Conservation (phyloP, 2,329 filamentous ascomycete genomes). For the Talaromyces atroroseus region DNA sequence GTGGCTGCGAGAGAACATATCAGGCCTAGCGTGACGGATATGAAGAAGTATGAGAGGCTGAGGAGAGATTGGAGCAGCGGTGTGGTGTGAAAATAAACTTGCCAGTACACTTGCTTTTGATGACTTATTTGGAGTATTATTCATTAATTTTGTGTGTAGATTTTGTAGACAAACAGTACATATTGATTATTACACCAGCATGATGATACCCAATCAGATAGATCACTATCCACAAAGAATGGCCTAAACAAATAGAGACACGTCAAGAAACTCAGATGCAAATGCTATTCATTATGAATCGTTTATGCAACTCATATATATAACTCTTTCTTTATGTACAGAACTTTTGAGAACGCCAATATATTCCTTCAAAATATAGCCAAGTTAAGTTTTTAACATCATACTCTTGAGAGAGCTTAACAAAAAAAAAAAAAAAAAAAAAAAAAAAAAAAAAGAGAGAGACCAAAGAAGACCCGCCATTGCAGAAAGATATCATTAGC, state of each 20-base stretch:
- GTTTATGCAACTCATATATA: not conserved
- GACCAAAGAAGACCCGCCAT: too few relatives aligned
- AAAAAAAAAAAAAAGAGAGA: too few relatives aligned
- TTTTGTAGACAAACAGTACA: not conserved
- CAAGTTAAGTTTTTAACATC: not conserved
- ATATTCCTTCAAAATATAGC: slow-evolving; percentile 16
- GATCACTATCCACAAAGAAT: too few relatives aligned
- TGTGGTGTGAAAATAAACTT: not conserved
- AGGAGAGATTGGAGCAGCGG: slow-evolving; percentile 43
- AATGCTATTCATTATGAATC: not conserved
- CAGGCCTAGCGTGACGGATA: slow-evolving; percentile 51
- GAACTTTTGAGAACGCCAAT: slow-evolving; percentile 13
- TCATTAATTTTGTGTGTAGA: not conserved
- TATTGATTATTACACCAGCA: slow-evolving; percentile 16
- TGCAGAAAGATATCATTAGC: slow-evolving; percentile 34
- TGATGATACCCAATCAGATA: slow-evolving; percentile 16
- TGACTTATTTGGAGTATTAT: not conserved
- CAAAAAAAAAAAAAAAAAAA: not conserved
- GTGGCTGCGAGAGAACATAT: slow-evolving; percentile 35
- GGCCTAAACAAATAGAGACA: too few relatives aligned
- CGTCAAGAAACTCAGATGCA: not conserved
- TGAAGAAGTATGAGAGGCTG: slow-evolving; percentile 53
- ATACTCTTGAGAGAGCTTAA: not conserved
- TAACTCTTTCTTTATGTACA: slow-evolving; percentile 10
- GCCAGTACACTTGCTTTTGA: not conserved